Conservation (phyloP, 805 yeast genomes). For the Myxozyma udenii region DNA sequence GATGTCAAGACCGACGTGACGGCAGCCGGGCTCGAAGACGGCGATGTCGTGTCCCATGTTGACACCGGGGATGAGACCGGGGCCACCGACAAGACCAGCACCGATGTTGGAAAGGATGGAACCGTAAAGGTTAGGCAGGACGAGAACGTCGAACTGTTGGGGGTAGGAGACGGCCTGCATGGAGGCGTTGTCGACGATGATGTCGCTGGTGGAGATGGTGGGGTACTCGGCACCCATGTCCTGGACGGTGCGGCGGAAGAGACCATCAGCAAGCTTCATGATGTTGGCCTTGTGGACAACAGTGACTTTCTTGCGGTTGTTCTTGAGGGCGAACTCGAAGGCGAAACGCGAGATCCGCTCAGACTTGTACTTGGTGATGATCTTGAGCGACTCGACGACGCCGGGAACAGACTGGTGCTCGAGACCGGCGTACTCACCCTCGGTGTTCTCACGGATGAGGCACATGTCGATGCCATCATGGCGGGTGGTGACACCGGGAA, state of each 20-base stretch:
- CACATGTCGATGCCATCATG: conserved; percentile 87
- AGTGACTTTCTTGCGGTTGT: conserved; percentile 87
- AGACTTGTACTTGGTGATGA: conserved; percentile 88
- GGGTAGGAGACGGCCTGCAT: conserved; percentile 99
- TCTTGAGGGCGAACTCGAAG: conserved; percentile 88
- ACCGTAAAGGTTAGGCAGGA: conserved; percentile 97
- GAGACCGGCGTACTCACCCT: conserved; percentile 98
- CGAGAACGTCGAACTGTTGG: conserved; percentile 96
- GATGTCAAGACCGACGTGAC: conserved; percentile 92
- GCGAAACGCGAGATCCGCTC: conserved; percentile 98
- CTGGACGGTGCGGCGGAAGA: conserved; percentile 90
- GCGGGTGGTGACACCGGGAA: conserved; percentile 91
- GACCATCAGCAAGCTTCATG: conserved; percentile 98
- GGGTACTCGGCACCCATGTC: conserved; percentile 83
- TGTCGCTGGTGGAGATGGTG: conserved; percentile 75
- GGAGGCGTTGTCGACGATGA: conserved; percentile 97
- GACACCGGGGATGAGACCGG: conserved; percentile 98
- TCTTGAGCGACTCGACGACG: conserved; percentile 89
- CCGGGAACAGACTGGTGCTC: conserved; percentile 98
- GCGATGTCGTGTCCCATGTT: conserved; percentile 97
- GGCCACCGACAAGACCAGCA: conserved; percentile 96
- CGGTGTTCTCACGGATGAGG: conserved; percentile 97
- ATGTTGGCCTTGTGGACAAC: conserved; percentile 99
- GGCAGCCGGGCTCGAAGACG: conserved; percentile 98
- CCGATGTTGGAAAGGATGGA: conserved; percentile 96